Base-by-base conservation (phyloP, 768 basidiomycete genomes). In the Trametes sanguinea region DNA sequence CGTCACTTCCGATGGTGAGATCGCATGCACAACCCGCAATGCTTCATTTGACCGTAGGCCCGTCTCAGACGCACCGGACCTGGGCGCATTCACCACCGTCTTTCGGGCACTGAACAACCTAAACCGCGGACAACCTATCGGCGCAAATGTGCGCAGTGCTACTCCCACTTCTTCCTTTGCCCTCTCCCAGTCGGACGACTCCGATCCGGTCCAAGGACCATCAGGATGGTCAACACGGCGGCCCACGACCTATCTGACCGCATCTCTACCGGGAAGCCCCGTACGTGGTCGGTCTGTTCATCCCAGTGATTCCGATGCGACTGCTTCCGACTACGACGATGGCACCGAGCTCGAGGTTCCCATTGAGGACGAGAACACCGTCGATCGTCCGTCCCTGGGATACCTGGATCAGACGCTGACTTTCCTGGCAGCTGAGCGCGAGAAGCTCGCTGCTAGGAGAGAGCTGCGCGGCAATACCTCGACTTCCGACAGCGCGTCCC, bases 401-500 rank as follows among this genome's bases (percentile, higher is more conserved):
- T 82, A 83, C 54, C 80, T 93, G 14, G 89, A 89, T 60, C 85
- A 85, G 61, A 89, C 88, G 0, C 78, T 93, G 13, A 83, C 82
- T n/a, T 93, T 91, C 62, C 79, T 92, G 52, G 88, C 86, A 45
- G 84, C 83, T 9, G 90, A 92, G 71, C 79, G 88, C 57, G 84
- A 83, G 39, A 79, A 80, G 63, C 78, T 84, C 64, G 81, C 77
- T 46, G 86, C 85, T 6, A 70, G 75, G 45, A 66, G 71, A 54
- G 71, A 57, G 48, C 58, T 39, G 46, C 66, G 61, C 35, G 68
- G 67, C 29, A 63, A 68, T 65, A 67, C 61, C 58, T 71, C 71
- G 8, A 68, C 72, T 0, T 71, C 76, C 17, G 77, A 78, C 53
- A 75, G 76, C 44, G 62, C 70, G 13, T 79, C 77, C 74, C 74